Conservation (phyloP, 305 asterid species). For the Caryopteris hybrid region DNA sequence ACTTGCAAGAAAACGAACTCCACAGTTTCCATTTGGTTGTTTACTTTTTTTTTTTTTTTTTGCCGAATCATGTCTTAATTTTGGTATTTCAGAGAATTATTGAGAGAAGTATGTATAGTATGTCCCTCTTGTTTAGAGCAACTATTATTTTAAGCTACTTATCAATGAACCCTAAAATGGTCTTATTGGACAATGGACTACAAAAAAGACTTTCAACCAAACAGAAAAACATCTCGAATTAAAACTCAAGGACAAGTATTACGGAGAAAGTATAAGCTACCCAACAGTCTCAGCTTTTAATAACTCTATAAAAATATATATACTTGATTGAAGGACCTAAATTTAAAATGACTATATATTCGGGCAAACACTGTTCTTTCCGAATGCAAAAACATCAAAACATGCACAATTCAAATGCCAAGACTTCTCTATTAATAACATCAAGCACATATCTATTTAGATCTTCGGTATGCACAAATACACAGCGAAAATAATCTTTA, state of each 20-base stretch:
- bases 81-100: too few species aligned
- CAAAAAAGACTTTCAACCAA: background rate
- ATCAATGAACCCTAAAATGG: too few species aligned
- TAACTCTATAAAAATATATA: background rate
- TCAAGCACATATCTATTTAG: background rate
- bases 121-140: too few species aligned
- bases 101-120: too few species aligned
- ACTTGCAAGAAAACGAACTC: too few species aligned
- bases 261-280: background rate
- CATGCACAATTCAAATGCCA: background rate
- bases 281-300: background rate
- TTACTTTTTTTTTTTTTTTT: too few species aligned
- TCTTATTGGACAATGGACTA: too few species aligned
- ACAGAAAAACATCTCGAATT: background rate
- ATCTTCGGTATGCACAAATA: background rate
- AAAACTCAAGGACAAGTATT: background rate
- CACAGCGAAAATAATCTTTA: background rate
- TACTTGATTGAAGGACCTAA: background rate
- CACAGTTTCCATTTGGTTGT: too few species aligned
- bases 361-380: background rate
- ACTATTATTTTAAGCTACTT: too few species aligned
- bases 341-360: background rate
- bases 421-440: background rate
- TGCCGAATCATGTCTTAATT: too few species aligned
- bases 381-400: background rate